phyloP scores from a whole-genome alignment of 805 yeast genomes.

The Tetrapisispora phaffii region DNA sequence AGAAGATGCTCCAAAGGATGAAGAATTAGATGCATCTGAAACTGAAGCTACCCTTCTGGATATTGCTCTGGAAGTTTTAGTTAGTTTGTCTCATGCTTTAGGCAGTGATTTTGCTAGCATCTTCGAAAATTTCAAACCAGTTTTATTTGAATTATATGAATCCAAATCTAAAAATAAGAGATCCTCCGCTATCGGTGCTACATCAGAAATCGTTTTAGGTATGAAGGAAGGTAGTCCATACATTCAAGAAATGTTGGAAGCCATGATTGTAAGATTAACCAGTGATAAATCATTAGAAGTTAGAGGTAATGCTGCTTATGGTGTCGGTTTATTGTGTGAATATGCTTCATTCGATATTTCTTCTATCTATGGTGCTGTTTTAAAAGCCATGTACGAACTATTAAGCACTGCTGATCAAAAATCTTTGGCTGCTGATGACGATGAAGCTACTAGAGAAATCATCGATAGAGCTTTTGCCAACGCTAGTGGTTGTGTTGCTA shows the following conservation, averaged over 20 bases:
- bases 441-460: constrained; percentile 69
- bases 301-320: constrained; percentile 91
- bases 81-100: constrained; percentile 64
- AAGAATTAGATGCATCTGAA: constrained; percentile 46
- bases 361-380: constrained; percentile 54
- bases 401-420: constrained; percentile 72
- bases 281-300: constrained; percentile 77
- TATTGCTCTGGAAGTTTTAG: constrained; percentile 76
- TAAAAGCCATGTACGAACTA: constrained; percentile 58
- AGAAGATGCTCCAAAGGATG: constrained; percentile 48
- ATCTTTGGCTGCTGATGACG: constrained; percentile 41
- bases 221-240: constrained; percentile 58
- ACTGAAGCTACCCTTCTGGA: constrained; percentile 67
- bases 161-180: constrained; percentile 66
- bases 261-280: constrained; percentile 58
- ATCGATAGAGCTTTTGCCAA: constrained; percentile 82
- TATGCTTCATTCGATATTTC: constrained; percentile 45
- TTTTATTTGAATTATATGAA: constrained; percentile 45
- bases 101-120: constrained; percentile 68
- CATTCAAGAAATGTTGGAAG: constrained; percentile 57
- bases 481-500: constrained; percentile 94
- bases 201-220: constrained; percentile 80
- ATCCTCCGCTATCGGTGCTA: constrained; percentile 74
- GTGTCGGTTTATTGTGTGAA: constrained; percentile 68
- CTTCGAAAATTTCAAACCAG: constrained; percentile 61